Evolutionary conservation across 805 yeast species (phyloP).

Genomic region (Yarrowia deformans): DNA sequence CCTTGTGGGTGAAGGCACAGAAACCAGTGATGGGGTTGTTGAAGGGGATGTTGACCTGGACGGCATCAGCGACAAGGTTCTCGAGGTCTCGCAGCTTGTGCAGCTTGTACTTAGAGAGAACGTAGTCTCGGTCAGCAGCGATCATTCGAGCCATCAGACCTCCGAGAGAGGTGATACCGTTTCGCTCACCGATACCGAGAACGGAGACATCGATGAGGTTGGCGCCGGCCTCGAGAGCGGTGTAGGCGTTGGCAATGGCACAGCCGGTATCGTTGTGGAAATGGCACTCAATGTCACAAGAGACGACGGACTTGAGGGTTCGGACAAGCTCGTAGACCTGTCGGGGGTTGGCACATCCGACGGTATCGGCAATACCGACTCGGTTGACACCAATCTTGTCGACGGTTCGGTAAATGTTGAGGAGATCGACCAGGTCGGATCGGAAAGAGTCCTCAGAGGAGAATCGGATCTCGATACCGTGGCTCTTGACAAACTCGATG

Average conservation of each 20-base stretch:
- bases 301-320: slow-evolving; percentile 90
- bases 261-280: slow-evolving; percentile 99
- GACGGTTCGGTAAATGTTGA: slow-evolving; percentile 95
- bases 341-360: slow-evolving; percentile 98
- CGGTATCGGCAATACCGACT: slow-evolving; percentile 99
- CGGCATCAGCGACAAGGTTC: slow-evolving; percentile 95
- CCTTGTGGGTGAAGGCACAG: slow-evolving; percentile 99
- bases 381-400: slow-evolving; percentile 98
- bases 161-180: slow-evolving; percentile 97
- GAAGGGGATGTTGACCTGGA: slow-evolving; percentile 95
- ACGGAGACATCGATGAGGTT: slow-evolving; percentile 92
- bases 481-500: slow-evolving; percentile 94
- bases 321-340: slow-evolving; percentile 97
- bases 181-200: slow-evolving; percentile 98
- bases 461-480: slow-evolving; percentile 96
- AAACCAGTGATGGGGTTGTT: slow-evolving; percentile 99
- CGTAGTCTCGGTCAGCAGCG: slow-evolving; percentile 97
- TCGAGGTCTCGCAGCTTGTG: slow-evolving; percentile 96
- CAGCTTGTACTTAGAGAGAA: slow-evolving; percentile 89
- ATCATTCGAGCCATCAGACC: slow-evolving; percentile 99
- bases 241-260: slow-evolving; percentile 98
- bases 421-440: slow-evolving; percentile 91
- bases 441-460: slow-evolving; percentile 98
- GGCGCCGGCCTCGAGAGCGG: slow-evolving; percentile 98
- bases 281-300: slow-evolving; percentile 97